Conservation (phyloP, 176 grass and related monocot species). For the Echinochloa phyllopogon region DNA sequence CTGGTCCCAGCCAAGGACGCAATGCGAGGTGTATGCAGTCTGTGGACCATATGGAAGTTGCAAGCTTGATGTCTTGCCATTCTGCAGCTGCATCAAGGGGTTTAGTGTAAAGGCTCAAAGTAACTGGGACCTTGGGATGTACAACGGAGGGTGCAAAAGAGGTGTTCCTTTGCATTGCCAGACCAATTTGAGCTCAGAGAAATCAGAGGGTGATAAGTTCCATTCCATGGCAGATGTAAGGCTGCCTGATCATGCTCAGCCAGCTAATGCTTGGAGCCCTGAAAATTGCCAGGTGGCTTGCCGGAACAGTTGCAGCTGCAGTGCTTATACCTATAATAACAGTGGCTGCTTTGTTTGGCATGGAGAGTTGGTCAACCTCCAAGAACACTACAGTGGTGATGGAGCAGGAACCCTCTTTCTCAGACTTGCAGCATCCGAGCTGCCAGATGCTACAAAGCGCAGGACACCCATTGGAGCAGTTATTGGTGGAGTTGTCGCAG, state of each 20-base stretch:
- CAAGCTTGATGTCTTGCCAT: slow-evolving; percentile 26
- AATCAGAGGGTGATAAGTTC: slow-evolving; percentile 56
- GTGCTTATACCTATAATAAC: slow-evolving; percentile 54
- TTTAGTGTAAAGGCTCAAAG: slow-evolving; percentile 41
- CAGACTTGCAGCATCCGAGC: slow-evolving; percentile 67
- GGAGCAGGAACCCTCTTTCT: slow-evolving; percentile 57
- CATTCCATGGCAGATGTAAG: slow-evolving; percentile 29
- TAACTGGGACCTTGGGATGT: slow-evolving; percentile 49
- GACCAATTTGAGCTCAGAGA: slow-evolving; percentile 18
- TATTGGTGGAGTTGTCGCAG: slow-evolving; percentile 27
- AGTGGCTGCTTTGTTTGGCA: slow-evolving; percentile 64
- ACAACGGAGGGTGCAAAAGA: slow-evolving; percentile 57
- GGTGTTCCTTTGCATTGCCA: slow-evolving; percentile 50
- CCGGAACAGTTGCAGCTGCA: slow-evolving; percentile 62
- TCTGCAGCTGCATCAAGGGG: slow-evolving; percentile 63
- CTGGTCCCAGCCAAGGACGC: slow-evolving; percentile 52
- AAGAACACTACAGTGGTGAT: slow-evolving; percentile 43
- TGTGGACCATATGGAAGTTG: slow-evolving; percentile 68
- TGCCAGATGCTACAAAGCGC: slow-evolving; percentile 36
- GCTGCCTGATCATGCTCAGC: slow-evolving; percentile 47
- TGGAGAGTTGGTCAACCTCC: slow-evolving; percentile 52
- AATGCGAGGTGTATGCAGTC: slow-evolving; percentile 60
- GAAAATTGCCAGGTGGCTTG: slow-evolving; percentile 52
- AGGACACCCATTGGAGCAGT: slow-evolving; percentile 35
- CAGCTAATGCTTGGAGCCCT: slow-evolving; percentile 18